Evolutionary conservation across 2,329 filamentous ascomycete genomes (phyloP).

Genomic region (Fusarium abutilonis): DNA sequence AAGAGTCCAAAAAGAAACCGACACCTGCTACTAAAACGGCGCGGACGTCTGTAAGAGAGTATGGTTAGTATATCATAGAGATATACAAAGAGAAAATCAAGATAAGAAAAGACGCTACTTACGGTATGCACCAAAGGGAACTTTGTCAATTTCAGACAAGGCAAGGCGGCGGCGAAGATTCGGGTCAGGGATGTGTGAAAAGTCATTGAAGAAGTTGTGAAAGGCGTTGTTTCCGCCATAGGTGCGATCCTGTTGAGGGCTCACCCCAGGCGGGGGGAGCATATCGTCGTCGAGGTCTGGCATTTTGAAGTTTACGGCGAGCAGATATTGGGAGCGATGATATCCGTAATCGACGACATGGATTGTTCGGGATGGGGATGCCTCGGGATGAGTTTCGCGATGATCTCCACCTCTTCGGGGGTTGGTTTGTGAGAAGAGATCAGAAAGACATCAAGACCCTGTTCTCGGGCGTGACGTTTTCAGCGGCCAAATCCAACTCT

Average conservation of each 20-base stretch:
- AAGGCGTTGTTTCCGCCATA: conserved; percentile 74
- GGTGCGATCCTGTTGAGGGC: conserved; percentile 54
- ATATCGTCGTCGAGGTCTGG: conserved; percentile 50
- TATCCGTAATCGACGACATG: conserved; percentile 45
- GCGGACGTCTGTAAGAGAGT: conserved; percentile 63
- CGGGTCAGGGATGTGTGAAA: conserved; percentile 72
- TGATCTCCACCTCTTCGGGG: conserved; percentile 33
- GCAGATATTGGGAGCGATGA: conserved; percentile 37
- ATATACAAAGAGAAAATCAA: not conserved
- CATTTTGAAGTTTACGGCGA: conserved; percentile 45
- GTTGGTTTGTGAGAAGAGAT: conserved; percentile 13
- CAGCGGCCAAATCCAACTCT: conserved; percentile 7
- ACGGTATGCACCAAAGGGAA: conserved; percentile 78
- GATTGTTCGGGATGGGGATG: conserved; percentile 24
- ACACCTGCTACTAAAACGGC: conserved; percentile 80
- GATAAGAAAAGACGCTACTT: conserved; percentile 33
- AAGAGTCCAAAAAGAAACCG: conserved; percentile 86
- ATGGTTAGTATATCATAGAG: conserved; percentile 11
- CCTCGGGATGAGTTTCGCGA: conserved; percentile 30
- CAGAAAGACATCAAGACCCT: conserved; percentile 21
- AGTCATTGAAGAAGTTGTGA: conserved; percentile 79
- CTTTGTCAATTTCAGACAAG: conserved; percentile 82
- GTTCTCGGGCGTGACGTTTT: not conserved
- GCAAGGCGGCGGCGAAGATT: conserved; percentile 79
- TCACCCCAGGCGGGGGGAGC: conserved; percentile 54